These are phyloP conservation scores for Aspergillus cavernicola DNA, from an alignment of 495 filamentous ascomycete genomes.

Conservation along the genomic window DNA sequence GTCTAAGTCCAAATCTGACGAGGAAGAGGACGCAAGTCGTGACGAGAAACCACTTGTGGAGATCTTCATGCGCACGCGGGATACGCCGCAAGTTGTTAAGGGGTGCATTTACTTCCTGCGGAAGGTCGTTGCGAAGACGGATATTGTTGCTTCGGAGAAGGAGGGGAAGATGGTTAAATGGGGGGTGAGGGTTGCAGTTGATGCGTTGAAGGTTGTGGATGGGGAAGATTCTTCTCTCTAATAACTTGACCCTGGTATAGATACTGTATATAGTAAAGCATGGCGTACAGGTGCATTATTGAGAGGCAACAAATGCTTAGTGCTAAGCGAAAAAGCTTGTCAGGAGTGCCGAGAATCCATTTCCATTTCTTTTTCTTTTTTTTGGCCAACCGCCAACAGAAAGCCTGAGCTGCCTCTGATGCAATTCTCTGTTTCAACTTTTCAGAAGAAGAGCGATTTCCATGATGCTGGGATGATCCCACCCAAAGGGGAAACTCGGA, in stretches of 20 bases:
- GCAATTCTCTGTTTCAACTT: no score
- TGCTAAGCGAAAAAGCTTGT: not conserved
- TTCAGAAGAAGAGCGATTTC: no score
- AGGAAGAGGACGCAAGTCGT: slow-evolving; percentile 26
- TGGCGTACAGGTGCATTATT: no score
- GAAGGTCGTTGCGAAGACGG: slow-evolving; percentile 70
- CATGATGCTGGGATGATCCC: no score
- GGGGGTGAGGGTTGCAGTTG: slow-evolving; percentile 63
- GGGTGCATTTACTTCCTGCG: slow-evolving; percentile 76
- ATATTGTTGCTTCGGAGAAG: slow-evolving; percentile 63
- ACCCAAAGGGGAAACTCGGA: slow-evolving; percentile 5
- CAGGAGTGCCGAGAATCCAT: not conserved
- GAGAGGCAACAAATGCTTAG: no score
- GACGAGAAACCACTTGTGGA: slow-evolving; percentile 56
- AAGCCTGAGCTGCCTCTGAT: no score
- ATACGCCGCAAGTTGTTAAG: slow-evolving; percentile 58
- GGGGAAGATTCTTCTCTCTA: slow-evolving; percentile 13
- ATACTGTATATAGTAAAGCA: not conserved
- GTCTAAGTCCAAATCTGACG: slow-evolving; percentile 19
- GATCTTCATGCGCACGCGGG: slow-evolving; percentile 59
- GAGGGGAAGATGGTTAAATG: slow-evolving; percentile 57
- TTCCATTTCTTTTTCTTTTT: not conserved
- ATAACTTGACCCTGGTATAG: not conserved
- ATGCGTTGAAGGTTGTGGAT: slow-evolving; percentile 52
- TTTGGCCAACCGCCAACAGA: not conserved